Evolutionary conservation across 352 stramenopile species (phyloP).

Genomic region (Phytophthora boehmeriae): DNA sequence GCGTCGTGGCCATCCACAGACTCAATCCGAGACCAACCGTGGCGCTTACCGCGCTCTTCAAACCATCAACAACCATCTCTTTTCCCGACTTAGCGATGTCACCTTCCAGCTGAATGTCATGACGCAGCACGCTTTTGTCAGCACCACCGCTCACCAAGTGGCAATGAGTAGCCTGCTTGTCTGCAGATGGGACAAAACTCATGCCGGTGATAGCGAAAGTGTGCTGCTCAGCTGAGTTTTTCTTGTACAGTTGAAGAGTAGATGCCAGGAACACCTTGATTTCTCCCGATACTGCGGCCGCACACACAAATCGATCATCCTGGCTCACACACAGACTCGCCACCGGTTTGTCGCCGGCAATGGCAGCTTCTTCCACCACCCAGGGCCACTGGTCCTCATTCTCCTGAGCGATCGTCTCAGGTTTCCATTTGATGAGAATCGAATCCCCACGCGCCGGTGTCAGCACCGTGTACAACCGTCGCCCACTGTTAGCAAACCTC

Average conservation of each 20-base stretch:
- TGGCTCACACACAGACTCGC: constrained; percentile 79
- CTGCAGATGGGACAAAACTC: constrained; percentile 53
- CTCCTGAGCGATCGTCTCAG: constrained; percentile 67
- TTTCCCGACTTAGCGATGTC: constrained; percentile 55
- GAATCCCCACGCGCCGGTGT: constrained; percentile 77
- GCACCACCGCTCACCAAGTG: constrained; percentile 76
- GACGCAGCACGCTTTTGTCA: constrained; percentile 75
- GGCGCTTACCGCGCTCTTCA: constrained; percentile 35
- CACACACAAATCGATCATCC: constrained; percentile 75
- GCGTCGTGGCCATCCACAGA: constrained; percentile 45
- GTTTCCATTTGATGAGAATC: constrained; percentile 83
- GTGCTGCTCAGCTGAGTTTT: constrained; percentile 62
- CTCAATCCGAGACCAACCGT: constrained; percentile 56
- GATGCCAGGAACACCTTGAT: constrained; percentile 64
- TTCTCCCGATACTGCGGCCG: constrained; percentile 74
- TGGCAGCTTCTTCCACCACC: constrained; percentile 51
- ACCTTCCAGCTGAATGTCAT: constrained; percentile 63
- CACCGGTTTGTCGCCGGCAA: constrained; percentile 76
- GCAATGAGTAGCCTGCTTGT: constrained; percentile 40
- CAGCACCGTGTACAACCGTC: constrained; percentile 74
- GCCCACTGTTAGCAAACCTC: constrained; percentile 72
- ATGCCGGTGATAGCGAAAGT: constrained; percentile 86
- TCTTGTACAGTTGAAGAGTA: constrained; percentile 59
- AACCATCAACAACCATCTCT: constrained; percentile 34
- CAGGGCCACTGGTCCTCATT: constrained; percentile 77